Conservation (phyloP, 164 flowering plant genomes). For the Warburgia ugandensis region DNA sequence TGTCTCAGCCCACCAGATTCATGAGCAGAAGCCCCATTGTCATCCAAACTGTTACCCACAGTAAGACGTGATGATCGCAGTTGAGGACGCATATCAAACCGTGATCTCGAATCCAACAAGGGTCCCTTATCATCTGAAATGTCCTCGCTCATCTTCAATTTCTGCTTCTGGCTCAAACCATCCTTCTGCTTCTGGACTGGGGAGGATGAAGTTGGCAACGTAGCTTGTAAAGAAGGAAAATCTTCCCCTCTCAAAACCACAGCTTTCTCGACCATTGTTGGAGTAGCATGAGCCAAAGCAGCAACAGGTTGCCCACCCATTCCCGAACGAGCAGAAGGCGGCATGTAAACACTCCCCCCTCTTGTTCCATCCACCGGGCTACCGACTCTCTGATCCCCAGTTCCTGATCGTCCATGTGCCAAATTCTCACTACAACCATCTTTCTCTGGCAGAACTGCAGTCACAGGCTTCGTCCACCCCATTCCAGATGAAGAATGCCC, state of each 20-base stretch:
- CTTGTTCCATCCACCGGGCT: slow-evolving; percentile 22
- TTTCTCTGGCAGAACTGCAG: slow-evolving; percentile 39
- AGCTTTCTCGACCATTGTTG: slow-evolving; percentile 35
- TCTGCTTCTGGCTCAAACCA: slow-evolving; percentile 43
- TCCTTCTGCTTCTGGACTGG: slow-evolving; percentile 52
- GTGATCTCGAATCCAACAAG: slow-evolving; percentile 17
- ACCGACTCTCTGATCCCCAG: too few species aligned
- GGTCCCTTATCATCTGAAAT: slow-evolving; percentile 26
- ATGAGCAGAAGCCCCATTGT: slow-evolving; percentile 21
- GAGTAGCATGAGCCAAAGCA: slow-evolving; percentile 10
- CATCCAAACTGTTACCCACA: slow-evolving; percentile 20
- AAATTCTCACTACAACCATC: too few species aligned
- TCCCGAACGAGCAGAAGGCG: slow-evolving; percentile 55
- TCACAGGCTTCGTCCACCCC: slow-evolving; percentile 82
- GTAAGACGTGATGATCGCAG: slow-evolving; percentile 23
- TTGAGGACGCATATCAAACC: slow-evolving; percentile 37
- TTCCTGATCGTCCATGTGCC: too few species aligned
- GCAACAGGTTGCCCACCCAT: too few species aligned
- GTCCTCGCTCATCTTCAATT: slow-evolving; percentile 27
- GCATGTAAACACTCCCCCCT: slow-evolving; percentile 42
- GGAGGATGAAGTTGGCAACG: slow-evolving; percentile 39
- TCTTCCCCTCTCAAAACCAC: slow-evolving; percentile 87
- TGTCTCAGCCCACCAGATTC: slow-evolving; percentile 6
- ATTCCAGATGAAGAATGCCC: slow-evolving; percentile 65
- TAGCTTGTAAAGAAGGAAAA: slow-evolving; percentile 76